Percentiles rank a stretch among this genome's conserved stretches.
Evolutionary conservation across 352 stramenopile genomes (phyloP).

Genomic region (Phytophthora lateralis): DNA sequence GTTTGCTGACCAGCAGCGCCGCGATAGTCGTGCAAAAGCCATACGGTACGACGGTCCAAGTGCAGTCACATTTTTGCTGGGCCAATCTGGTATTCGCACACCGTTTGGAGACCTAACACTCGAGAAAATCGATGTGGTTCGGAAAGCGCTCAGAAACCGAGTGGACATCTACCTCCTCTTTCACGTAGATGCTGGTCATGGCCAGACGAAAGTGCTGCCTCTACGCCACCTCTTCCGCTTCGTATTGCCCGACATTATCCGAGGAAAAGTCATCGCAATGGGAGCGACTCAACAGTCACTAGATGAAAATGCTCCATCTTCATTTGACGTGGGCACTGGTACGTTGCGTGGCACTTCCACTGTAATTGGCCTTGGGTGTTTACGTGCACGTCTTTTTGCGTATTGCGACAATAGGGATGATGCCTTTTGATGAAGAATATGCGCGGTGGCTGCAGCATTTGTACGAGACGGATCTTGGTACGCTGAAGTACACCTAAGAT

Average conservation of each 20-base stretch:
- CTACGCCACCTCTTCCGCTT: constrained; percentile 82
- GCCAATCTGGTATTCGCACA: constrained; percentile 66
- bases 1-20: constrained; percentile 31
- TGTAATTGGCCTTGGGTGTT: neutral
- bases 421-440: constrained; percentile 89
- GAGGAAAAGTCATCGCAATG: constrained; percentile 70
- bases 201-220: constrained; percentile 62
- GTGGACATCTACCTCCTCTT: constrained; percentile 83
- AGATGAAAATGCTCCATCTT: constrained; percentile 64
- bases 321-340: constrained; percentile 64
- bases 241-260: constrained; percentile 61
- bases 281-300: constrained; percentile 74
- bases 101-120: constrained; percentile 81
- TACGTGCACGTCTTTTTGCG: neutral
- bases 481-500: constrained; percentile 13
- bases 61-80: constrained; percentile 71
- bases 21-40: constrained; percentile 46
- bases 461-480: constrained; percentile 87
- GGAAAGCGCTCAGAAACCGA: constrained; percentile 48
- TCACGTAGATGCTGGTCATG: constrained; percentile 63
- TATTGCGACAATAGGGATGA: constrained; percentile 22
- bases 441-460: constrained; percentile 86
- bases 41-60: constrained; percentile 72
- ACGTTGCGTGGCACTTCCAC: neutral
- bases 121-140: constrained; percentile 85